phyloP scores from a whole-genome alignment of 805 yeast genomes.

The Ogataea neopini region DNA sequence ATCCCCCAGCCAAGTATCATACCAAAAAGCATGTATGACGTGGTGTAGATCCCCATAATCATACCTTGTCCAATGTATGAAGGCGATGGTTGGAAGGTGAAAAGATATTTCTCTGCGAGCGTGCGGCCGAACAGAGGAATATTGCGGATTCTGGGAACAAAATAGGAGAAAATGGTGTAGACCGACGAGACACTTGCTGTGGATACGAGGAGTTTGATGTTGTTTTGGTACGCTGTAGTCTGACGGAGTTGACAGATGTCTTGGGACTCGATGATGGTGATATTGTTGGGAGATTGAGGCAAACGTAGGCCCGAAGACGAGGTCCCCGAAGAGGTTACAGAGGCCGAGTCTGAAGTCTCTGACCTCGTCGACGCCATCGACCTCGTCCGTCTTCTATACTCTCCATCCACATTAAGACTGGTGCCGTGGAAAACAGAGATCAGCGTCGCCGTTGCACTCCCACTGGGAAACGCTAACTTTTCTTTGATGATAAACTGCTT shows the following conservation, averaged over 20 bases:
- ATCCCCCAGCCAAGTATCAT: constrained; percentile 90
- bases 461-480: constrained; percentile 90
- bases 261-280: constrained; percentile 37
- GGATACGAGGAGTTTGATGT: constrained; percentile 55
- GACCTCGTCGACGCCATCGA: not conserved
- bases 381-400: not conserved
- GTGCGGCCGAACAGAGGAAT: constrained; percentile 75
- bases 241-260: constrained; percentile 32
- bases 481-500: constrained; percentile 85
- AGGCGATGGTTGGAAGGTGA: constrained; percentile 95
- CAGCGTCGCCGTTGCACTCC: constrained; percentile 92
- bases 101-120: constrained; percentile 64
- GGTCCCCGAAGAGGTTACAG: not conserved
- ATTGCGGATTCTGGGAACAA: constrained; percentile 64
- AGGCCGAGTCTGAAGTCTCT: not conserved
- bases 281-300: constrained; percentile 23
- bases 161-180: constrained; percentile 72
- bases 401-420: constrained; percentile 42
- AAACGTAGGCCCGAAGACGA: too few species aligned
- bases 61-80: constrained; percentile 98
- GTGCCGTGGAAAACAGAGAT: constrained; percentile 85
- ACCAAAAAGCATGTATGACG: constrained; percentile 87
- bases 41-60: constrained; percentile 94
- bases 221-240: constrained; percentile 45
- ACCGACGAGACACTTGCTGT: constrained; percentile 71